Conservation (phyloP, 352 stramenopile genomes). For the Achlya hypogyna region DNA sequence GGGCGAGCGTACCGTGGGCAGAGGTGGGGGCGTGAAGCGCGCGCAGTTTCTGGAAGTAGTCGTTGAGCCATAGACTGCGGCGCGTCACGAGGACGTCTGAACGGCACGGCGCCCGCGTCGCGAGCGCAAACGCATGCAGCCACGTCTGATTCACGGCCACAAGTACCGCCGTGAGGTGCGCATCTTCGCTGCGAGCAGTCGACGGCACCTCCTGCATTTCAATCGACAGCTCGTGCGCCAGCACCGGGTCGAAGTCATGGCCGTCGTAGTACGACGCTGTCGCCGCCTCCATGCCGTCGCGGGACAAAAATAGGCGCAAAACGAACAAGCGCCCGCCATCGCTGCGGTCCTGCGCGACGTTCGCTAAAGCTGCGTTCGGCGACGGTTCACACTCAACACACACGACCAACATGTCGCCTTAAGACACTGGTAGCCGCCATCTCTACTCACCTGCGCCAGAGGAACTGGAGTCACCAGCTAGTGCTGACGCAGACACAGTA, state of each 20-base stretch:
- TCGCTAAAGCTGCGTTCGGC: too few relatives aligned
- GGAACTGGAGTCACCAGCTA: too few relatives aligned
- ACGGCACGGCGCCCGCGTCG: conserved; percentile 48
- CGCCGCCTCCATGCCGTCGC: neutral
- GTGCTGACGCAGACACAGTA: too few relatives aligned
- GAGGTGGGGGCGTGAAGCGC: conserved; percentile 53
- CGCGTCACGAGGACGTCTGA: conserved; percentile 45
- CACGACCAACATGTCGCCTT: too few relatives aligned
- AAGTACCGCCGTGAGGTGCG: conserved; percentile 27
- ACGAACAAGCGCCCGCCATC: too few relatives aligned
- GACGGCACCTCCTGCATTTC: neutral
- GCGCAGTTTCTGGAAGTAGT: conserved; percentile 69
- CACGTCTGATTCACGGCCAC: conserved; percentile 54
- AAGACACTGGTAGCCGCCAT: too few relatives aligned
- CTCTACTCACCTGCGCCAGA: too few relatives aligned
- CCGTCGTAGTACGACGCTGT: neutral
- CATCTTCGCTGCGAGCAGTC: neutral
- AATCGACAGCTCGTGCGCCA: neutral
- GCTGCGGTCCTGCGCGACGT: too few relatives aligned
- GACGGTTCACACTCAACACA: too few relatives aligned
- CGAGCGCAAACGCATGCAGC: conserved; percentile 49
- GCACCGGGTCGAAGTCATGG: neutral
- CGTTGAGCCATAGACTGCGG: conserved; percentile 74
- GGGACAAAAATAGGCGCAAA: too few relatives aligned
- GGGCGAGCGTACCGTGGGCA: conserved; percentile 41